Percentiles rank a stretch among this genome's conserved stretches.
phyloP scores from a whole-genome alignment of 495 filamentous ascomycete genomes.

The Aspergillus hancockii region DNA sequence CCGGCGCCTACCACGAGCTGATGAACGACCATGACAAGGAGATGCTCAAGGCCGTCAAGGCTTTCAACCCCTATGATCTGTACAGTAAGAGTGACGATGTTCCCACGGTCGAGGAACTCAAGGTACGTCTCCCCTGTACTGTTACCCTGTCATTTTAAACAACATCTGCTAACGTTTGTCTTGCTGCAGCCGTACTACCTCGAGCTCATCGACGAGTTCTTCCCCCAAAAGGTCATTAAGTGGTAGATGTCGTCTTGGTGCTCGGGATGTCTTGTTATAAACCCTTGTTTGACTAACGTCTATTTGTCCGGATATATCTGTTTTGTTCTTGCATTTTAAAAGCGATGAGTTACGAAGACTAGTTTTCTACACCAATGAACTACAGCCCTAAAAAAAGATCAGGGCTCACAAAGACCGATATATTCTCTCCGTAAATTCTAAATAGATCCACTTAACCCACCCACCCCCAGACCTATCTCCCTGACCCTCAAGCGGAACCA shows the following conservation, averaged over 20 bases:
- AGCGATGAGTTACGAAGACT: conserved; percentile 17
- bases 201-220: conserved; percentile 83
- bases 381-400: background rate
- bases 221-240: conserved; percentile 71
- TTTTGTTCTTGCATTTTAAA: conserved; percentile 8
- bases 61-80: conserved; percentile 88
- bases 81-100: conserved; percentile 90
- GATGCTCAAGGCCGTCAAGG: conserved; percentile 77
- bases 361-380: conserved; percentile 1
- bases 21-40: conserved; percentile 79
- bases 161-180: conserved; percentile 14
- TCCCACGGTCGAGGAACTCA: conserved; percentile 70
- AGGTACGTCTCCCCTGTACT: conserved; percentile 40
- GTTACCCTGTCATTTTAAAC: background rate
- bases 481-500: no score
- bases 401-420: background rate
- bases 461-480: no score
- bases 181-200: conserved; percentile 69
- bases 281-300: background rate
- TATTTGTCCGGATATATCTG: background rate
- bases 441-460: no score
- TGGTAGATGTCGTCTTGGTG: conserved; percentile 54
- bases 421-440: background rate
- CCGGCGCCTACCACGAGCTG: conserved; percentile 73
- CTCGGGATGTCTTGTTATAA: background rate